Conservation (phyloP, 2,329 filamentous ascomycete genomes). For the Fusarium illudens region DNA sequence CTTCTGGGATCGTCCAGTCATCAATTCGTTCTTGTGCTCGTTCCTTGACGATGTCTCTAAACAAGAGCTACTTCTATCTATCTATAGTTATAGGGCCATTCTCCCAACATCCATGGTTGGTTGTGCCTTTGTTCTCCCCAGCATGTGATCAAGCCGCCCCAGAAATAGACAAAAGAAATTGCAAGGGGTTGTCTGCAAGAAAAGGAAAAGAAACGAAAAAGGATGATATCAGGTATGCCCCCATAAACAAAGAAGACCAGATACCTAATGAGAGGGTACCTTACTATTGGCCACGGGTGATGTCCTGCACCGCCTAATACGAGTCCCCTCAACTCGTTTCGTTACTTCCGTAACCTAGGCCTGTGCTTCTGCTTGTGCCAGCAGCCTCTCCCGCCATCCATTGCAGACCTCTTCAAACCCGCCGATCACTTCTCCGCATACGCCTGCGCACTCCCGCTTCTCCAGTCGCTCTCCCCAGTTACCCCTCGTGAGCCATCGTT, state of each 20-base stretch:
- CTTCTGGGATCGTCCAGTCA: conserved; percentile 11
- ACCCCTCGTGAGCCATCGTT: conserved; percentile 80
- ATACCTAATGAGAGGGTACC: conserved; percentile 14
- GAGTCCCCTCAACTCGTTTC: conserved; percentile 1
- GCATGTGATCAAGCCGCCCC: conserved; percentile 22
- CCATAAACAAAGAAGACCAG: conserved; percentile 9
- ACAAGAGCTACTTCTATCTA: conserved; percentile 6
- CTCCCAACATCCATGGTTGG: conserved; percentile 24
- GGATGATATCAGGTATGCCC: conserved; percentile 7
- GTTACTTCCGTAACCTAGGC: conserved; percentile 45
- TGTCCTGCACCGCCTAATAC: conserved; percentile 24
- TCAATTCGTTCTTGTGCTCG: conserved; percentile 36
- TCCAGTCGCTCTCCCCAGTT: conserved; percentile 83
- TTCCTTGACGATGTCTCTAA: conserved; percentile 33
- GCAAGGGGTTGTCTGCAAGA: neutral
- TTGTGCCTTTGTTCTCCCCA: conserved; percentile 29
- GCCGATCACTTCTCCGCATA: conserved; percentile 87
- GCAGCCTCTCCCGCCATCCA: conserved; percentile 79
- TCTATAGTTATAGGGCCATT: conserved; percentile 31
- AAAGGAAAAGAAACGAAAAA: conserved; percentile 11
- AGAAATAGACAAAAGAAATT: conserved; percentile 21
- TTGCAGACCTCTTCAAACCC: conserved; percentile 94
- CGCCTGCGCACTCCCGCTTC: conserved; percentile 80
- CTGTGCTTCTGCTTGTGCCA: conserved; percentile 68
- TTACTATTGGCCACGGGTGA: conserved; percentile 7